These are phyloP conservation scores for Aspergillus intermedius DNA, from an alignment of 2,329 filamentous ascomycete genomes.

Conservation along the genomic window DNA sequence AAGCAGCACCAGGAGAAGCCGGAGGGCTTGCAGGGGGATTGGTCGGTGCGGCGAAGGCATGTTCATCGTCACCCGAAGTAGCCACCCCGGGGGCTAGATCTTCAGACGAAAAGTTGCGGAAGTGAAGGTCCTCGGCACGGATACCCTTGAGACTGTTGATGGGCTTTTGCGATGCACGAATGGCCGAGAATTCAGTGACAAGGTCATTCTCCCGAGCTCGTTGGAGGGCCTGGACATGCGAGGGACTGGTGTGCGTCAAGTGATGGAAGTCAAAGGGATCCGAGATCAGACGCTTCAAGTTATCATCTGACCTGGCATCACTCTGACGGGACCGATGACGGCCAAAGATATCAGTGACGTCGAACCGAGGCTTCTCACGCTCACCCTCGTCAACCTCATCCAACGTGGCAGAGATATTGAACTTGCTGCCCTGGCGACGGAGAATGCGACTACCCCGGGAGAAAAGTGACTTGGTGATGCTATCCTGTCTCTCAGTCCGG, in stretches of 20 bases:
- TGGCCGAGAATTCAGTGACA: constrained; percentile 48
- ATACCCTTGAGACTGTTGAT: constrained; percentile 47
- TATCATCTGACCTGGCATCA: constrained; percentile 36
- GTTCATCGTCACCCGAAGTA: constrained; percentile 17
- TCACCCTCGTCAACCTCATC: constrained; percentile 36
- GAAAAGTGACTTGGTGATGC: constrained; percentile 35
- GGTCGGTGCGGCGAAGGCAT: constrained; percentile 4
- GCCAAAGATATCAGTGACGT: constrained; percentile 27
- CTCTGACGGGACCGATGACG: constrained; percentile 27
- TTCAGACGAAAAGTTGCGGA: constrained; percentile 29
- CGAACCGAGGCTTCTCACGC: constrained; percentile 25
- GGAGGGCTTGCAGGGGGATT: constrained; percentile 22
- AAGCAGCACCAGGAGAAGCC: constrained; percentile 21
- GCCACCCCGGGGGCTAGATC: constrained; percentile 18
- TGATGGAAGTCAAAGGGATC: constrained; percentile 61
- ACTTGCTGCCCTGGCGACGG: constrained; percentile 42
- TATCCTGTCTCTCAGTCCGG: constrained; percentile 29
- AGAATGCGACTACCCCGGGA: constrained; percentile 42
- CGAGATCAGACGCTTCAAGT: constrained; percentile 49
- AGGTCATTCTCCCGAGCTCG: constrained; percentile 47
- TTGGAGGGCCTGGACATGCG: constrained; percentile 49
- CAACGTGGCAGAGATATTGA: constrained; percentile 36
- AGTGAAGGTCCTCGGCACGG: constrained; percentile 43
- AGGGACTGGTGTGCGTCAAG: constrained; percentile 52
- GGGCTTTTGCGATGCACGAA: constrained; percentile 48